Percentiles rank a stretch among this genome's conserved stretches.
Evolutionary conservation across 108 stramenopile species (phyloP).

Genomic region (Fragilaria radians): DNA sequence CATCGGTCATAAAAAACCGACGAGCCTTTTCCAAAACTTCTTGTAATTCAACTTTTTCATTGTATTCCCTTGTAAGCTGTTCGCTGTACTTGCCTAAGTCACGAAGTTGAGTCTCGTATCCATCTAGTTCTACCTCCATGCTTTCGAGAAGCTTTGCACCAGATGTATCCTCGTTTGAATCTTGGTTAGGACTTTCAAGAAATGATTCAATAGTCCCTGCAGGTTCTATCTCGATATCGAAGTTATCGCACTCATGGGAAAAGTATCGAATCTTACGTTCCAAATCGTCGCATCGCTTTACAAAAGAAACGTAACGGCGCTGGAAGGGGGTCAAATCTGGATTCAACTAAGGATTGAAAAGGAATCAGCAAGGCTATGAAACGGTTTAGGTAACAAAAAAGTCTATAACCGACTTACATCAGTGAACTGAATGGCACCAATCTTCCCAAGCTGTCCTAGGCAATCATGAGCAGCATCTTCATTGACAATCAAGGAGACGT

Average conservation of each 20-base stretch:
- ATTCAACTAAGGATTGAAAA: constrained; percentile 78
- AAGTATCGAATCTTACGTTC: constrained; percentile 97
- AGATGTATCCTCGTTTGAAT: constrained; percentile 25
- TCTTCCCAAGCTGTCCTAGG: constrained; percentile 84
- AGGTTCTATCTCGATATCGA: constrained; percentile 65
- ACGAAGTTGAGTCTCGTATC: constrained; percentile 84
- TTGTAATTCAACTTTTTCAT: constrained; percentile 94
- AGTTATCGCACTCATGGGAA: constrained; percentile 80
- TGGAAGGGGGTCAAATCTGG: constrained; percentile 98
- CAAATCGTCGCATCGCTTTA: constrained; percentile 96
- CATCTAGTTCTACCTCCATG: constrained; percentile 88
- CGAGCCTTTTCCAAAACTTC: constrained; percentile 93
- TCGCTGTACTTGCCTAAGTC: constrained; percentile 92
- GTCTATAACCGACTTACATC: constrained; percentile 86
- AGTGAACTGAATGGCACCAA: constrained; percentile 94
- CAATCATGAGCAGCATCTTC: constrained; percentile 96
- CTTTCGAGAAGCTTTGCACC: constrained; percentile 76
- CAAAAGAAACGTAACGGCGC: constrained; percentile 94
- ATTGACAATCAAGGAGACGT: constrained; percentile 95
- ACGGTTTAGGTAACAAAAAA: too few relatives aligned
- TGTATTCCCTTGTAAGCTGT: constrained; percentile 96
- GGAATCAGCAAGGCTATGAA: too few relatives aligned
- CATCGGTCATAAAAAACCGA: constrained; percentile 86
- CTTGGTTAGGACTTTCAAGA: constrained; percentile 24
- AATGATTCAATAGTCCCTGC: constrained; percentile 65